Percentiles rank a stretch among this genome's conserved stretches.
Evolutionary conservation across 2,329 filamentous ascomycete species (phyloP).

Genomic region (Macrophomina phaseolina): DNA sequence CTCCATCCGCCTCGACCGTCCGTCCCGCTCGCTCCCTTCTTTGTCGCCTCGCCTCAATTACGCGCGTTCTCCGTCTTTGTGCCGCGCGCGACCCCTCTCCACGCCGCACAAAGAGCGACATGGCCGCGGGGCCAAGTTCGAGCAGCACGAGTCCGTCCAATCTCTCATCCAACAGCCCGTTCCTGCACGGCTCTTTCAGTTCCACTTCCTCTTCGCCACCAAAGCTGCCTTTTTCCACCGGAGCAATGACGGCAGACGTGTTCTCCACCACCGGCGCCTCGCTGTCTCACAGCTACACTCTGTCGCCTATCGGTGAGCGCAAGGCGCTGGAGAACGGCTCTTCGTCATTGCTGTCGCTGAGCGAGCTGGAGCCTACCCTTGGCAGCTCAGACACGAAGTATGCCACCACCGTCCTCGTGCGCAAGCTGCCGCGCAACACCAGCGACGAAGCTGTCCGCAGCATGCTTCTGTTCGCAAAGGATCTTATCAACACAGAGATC

Average conservation of each 20-base stretch:
- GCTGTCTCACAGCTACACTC: slow-evolving; percentile 45
- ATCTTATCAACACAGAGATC: slow-evolving; percentile 65
- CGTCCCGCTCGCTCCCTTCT: slow-evolving; percentile 22
- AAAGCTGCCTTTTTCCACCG: slow-evolving; percentile 40
- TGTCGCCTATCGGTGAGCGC: slow-evolving; percentile 50
- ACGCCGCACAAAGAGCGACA: slow-evolving; percentile 30
- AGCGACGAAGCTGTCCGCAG: slow-evolving; percentile 64
- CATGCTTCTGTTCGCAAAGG: slow-evolving; percentile 70
- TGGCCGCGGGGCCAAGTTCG: slow-evolving; percentile 50
- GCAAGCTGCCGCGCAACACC: slow-evolving; percentile 64
- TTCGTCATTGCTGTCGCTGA: slow-evolving; percentile 42
- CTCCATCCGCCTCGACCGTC: neutral
- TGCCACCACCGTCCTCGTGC: slow-evolving; percentile 58
- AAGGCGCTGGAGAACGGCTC: slow-evolving; percentile 45
- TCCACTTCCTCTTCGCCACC: slow-evolving; percentile 49
- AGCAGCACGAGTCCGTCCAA: slow-evolving; percentile 49
- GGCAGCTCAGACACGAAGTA: slow-evolving; percentile 30
- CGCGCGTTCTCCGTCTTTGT: slow-evolving; percentile 25
- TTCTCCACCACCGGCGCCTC: slow-evolving; percentile 39
- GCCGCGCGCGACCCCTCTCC: slow-evolving; percentile 8
- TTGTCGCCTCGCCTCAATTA: slow-evolving; percentile 23
- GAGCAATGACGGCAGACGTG: slow-evolving; percentile 49
- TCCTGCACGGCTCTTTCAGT: slow-evolving; percentile 46
- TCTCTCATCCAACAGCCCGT: slow-evolving; percentile 45
- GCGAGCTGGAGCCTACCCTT: slow-evolving; percentile 42